Evolutionary conservation across 257 asterid species (phyloP).

Genomic region (Nicotiana sylvestris): DNA sequence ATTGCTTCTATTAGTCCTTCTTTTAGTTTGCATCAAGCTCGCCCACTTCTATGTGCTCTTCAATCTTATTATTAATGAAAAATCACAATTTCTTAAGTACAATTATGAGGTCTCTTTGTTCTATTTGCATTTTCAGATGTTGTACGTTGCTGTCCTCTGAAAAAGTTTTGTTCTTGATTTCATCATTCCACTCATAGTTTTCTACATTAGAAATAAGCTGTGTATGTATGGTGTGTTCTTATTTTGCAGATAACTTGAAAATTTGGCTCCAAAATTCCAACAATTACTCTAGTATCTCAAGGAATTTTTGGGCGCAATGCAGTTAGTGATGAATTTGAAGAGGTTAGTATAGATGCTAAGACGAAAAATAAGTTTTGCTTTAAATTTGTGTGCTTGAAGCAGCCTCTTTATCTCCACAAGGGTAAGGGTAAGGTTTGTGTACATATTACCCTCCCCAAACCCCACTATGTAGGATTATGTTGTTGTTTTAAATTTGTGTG

Average conservation of each 20-base stretch:
- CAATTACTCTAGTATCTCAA: conserved; percentile 39
- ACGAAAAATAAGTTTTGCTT: neutral
- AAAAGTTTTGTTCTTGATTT: neutral
- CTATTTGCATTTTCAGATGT: too few species aligned
- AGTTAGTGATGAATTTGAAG: conserved; percentile 42
- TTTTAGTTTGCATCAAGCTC: conserved; percentile 33
- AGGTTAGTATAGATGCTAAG: conserved; percentile 33
- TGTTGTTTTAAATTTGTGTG: neutral
- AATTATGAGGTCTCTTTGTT: neutral
- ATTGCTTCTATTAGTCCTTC: conserved; percentile 57
- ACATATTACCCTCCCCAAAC: too few species aligned
- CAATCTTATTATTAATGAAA: neutral
- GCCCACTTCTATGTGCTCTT: conserved; percentile 37
- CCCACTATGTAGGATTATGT: too few species aligned
- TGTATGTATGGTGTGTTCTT: neutral
- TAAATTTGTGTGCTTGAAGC: neutral
- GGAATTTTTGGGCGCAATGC: conserved; percentile 70
- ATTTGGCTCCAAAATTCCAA: conserved; percentile 52
- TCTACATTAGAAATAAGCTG: neutral
- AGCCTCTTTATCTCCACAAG: too few species aligned
- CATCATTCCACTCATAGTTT: neutral
- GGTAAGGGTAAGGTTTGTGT: too few species aligned
- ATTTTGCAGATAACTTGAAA: conserved; percentile 48
- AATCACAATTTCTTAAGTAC: neutral
- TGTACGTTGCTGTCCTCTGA: neutral